phyloP scores from a whole-genome alignment of 495 filamentous ascomycete genomes.

The Hyaloscypha variabilis region DNA sequence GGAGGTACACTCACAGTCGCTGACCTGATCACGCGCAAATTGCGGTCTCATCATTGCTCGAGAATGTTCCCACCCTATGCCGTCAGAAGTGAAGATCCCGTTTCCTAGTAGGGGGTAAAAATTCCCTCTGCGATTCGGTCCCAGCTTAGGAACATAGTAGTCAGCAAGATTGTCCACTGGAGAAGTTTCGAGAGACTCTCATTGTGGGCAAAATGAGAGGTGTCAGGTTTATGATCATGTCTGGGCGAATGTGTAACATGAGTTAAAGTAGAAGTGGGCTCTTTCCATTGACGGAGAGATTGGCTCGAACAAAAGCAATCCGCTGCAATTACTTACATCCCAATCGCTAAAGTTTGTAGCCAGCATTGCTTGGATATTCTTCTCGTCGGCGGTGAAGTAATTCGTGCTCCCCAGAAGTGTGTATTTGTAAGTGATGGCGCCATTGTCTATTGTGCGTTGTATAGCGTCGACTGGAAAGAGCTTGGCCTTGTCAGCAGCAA shows the following conservation, averaged over 20 bases:
- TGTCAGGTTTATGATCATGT: no score
- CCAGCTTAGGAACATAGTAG: conserved; percentile 36
- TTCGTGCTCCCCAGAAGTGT: conserved; percentile 14
- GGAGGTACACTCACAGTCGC: conserved; percentile 19
- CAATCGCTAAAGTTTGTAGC: conserved; percentile 66
- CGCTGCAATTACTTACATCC: conserved; percentile 23
- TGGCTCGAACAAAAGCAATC: not conserved
- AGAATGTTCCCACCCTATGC: conserved; percentile 57
- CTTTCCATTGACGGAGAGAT: no score
- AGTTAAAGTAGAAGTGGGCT: no score
- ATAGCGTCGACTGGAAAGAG: conserved; percentile 32
- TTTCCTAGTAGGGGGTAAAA: conserved; percentile 63
- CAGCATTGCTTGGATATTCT: conserved; percentile 66
- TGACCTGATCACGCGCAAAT: conserved; percentile 53
- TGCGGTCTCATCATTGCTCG: conserved; percentile 46
- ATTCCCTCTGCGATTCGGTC: conserved; percentile 43
- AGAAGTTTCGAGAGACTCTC: not conserved
- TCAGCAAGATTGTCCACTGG: not conserved
- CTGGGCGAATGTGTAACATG: no score
- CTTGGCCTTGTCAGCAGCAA: conserved; percentile 30
- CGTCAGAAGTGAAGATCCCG: conserved; percentile 74
- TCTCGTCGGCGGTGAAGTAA: conserved; percentile 48
- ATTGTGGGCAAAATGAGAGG: not conserved
- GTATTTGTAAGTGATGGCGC: conserved; percentile 27
- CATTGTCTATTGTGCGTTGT: conserved; percentile 25